Conservation (phyloP, 176 grass and related monocot species). For the Oryza brachyantha region DNA sequence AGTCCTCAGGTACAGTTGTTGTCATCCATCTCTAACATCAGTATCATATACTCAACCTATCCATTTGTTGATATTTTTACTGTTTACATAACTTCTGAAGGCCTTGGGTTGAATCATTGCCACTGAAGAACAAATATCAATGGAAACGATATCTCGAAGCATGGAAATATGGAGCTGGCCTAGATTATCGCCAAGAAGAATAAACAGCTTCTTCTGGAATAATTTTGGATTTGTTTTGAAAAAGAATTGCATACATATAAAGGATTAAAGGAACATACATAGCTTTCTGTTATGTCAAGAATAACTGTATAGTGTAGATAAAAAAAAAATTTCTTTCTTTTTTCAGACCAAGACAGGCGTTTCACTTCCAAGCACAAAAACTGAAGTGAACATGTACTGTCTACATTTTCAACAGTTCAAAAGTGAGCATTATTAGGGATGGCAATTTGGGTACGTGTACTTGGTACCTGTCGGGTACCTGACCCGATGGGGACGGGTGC, state of each 20-base stretch:
- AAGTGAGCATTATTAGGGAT: too few relatives aligned
- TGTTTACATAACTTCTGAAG: constrained; percentile 27
- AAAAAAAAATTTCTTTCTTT: background rate
- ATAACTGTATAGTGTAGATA: background rate
- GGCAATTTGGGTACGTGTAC: too few relatives aligned
- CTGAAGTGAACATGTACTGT: too few relatives aligned
- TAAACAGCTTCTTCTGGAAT: constrained; percentile 11
- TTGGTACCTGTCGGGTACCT: too few relatives aligned
- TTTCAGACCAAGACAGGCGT: background rate
- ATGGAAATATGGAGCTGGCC: constrained; percentile 93
- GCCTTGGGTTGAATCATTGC: constrained; percentile 67
- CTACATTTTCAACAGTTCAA: background rate
- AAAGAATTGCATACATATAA: background rate
- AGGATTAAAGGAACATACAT: background rate
- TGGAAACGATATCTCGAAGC: constrained; percentile 85
- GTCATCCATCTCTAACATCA: constrained; percentile 17
- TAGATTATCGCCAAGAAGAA: constrained; percentile 74
- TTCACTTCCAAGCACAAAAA: background rate
- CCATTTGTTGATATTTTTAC: background rate
- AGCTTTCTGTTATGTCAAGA: background rate
- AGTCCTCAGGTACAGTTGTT: constrained; percentile 40
- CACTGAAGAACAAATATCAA: constrained; percentile 58
- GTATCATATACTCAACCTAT: background rate
- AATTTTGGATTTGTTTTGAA: background rate
- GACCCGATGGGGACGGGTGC: too few relatives aligned